A percentile compares a stretch with the other conserved stretches of the same genome.
phyloP scores from a whole-genome alignment of 2,329 filamentous ascomycete species.

The Sarocladium kiliense region DNA sequence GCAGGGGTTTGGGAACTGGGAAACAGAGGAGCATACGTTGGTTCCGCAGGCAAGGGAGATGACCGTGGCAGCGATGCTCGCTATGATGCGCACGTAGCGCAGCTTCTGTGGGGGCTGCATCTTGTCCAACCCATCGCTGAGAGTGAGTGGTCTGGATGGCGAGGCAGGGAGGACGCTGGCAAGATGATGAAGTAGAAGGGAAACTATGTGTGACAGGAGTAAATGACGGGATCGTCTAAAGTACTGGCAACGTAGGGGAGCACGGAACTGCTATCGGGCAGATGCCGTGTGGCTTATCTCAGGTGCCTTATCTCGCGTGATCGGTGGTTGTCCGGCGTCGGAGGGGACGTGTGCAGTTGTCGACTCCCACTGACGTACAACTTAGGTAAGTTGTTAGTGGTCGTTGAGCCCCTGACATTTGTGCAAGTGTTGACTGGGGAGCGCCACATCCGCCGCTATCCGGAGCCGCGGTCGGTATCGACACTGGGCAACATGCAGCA shows the following conservation, averaged over 20 bases:
- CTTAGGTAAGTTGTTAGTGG: not conserved
- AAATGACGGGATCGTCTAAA: not conserved
- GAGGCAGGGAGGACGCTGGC: conserved; percentile 6
- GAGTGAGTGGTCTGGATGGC: no score
- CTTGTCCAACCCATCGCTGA: conserved; percentile 8
- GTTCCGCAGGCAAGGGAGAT: conserved; percentile 89
- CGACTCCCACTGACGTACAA: not conserved
- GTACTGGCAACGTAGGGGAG: not conserved
- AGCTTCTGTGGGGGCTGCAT: conserved; percentile 38
- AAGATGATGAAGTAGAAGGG: not conserved
- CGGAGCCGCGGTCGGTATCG: not conserved
- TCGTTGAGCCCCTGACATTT: not conserved
- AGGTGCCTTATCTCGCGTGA: conserved; percentile 6
- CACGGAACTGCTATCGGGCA: not conserved
- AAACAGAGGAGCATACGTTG: conserved; percentile 56
- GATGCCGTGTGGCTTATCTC: not conserved
- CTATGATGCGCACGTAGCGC: conserved; percentile 66
- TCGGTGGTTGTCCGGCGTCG: not conserved
- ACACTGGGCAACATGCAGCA: no score
- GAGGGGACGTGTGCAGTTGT: not conserved
- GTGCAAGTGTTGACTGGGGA: not conserved
- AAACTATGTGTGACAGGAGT: not conserved
- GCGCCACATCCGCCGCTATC: not conserved
- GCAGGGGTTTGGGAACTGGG: not conserved
- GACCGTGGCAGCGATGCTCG: conserved; percentile 77